Evolutionary conservation across 148 eudicot genomes (phyloP).

Genomic region (Silene conica): DNA sequence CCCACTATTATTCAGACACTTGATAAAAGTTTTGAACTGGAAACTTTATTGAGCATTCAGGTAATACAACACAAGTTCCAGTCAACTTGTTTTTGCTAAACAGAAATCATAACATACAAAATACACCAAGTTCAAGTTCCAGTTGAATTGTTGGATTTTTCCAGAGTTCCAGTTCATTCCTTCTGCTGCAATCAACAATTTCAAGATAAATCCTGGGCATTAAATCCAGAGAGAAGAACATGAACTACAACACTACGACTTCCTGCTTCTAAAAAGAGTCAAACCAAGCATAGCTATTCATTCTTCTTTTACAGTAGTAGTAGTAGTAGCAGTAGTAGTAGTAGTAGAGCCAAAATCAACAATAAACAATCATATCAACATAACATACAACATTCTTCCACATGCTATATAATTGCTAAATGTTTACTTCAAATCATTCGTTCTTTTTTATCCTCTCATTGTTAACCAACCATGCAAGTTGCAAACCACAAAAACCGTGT

Average conservation of each 20-base stretch:
- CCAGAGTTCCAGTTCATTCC: not conserved
- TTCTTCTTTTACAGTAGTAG: no score
- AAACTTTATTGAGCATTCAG: not conserved
- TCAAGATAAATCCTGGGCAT: not conserved
- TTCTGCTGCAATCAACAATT: not conserved
- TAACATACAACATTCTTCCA: no score
- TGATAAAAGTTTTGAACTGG: not conserved
- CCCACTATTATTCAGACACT: not conserved
- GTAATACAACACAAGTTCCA: not conserved
- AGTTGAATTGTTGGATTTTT: not conserved
- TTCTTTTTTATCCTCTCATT: no score
- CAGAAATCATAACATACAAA: not conserved
- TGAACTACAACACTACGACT: not conserved
- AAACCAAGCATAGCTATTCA: no score
- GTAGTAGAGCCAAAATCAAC: no score
- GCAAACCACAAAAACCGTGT: no score
- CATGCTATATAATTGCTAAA: no score
- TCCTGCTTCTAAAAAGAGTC: no score
- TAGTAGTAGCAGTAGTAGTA: no score
- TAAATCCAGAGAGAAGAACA: not conserved
- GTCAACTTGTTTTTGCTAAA: conserved; percentile 7
- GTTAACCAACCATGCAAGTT: no score
- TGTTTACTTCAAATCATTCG: no score
- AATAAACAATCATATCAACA: no score
- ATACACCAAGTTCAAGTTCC: not conserved